Conservation (phyloP, 2,329 filamentous ascomycete genomes). For the Sporothrix humicola region DNA sequence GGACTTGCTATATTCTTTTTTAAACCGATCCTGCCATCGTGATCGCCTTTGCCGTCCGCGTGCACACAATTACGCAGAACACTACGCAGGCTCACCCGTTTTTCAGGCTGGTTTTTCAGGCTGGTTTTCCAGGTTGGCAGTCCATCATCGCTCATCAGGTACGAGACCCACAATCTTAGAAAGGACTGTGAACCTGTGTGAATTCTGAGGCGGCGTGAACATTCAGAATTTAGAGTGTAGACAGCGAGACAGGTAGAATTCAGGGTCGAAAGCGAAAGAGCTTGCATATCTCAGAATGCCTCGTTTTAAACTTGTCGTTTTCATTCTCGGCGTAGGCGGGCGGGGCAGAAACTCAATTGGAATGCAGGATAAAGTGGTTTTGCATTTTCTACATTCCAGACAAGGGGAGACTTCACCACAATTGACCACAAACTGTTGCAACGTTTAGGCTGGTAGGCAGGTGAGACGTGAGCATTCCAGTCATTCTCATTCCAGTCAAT, state of each 20-base stretch:
- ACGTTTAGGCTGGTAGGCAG: background rate
- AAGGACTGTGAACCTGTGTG: background rate
- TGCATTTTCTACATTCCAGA: conserved; percentile 22
- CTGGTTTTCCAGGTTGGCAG: too few relatives aligned
- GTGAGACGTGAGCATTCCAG: conserved; percentile 21
- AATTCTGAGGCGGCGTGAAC: conserved; percentile 14
- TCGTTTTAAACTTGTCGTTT: too few relatives aligned
- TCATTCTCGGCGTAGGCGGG: conserved; percentile 23
- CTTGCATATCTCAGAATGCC: conserved; percentile 5
- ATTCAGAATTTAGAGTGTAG: background rate
- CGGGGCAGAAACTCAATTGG: background rate
- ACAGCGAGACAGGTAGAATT: too few relatives aligned
- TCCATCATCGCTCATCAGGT: background rate
- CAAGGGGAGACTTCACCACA: background rate
- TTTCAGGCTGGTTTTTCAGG: too few relatives aligned
- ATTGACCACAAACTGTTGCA: background rate
- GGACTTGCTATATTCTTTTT: background rate
- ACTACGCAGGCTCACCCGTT: background rate
- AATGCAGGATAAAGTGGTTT: background rate
- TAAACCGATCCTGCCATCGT: background rate
- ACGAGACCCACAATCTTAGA: background rate
- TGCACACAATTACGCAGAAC: background rate
- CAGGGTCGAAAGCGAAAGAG: conserved; percentile 9
- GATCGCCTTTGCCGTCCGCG: conserved; percentile 10
- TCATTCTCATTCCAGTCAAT: background rate